A percentile compares a stretch with the other conserved stretches of the same genome.
Evolutionary conservation across 2,329 filamentous ascomycete genomes (phyloP).

Genomic region (Clarireedia sp.): DNA sequence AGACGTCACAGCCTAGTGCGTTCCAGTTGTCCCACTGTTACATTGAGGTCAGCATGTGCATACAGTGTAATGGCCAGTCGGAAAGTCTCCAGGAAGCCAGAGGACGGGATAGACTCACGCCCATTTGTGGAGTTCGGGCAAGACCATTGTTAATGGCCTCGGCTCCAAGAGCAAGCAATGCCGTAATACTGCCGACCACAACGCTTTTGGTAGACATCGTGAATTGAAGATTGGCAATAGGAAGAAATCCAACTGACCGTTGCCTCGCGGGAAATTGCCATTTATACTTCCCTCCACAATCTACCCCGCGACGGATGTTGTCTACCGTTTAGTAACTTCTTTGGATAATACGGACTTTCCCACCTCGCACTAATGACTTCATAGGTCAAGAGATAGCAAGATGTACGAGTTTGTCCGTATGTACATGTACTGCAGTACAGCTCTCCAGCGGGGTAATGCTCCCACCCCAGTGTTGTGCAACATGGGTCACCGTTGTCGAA

Average conservation of each 20-base stretch:
- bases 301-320: not conserved
- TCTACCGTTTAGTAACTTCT: not conserved
- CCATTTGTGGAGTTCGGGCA: constrained; percentile 35
- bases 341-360: not conserved
- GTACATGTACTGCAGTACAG: too few relatives aligned
- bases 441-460: constrained; percentile 1
- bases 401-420: not conserved
- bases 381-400: not conserved
- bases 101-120: constrained; percentile 12
- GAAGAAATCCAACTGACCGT: not conserved
- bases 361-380: not conserved
- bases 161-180: constrained; percentile 14
- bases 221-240: not conserved
- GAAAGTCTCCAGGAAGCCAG: too few relatives aligned
- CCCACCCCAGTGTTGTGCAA: not conserved
- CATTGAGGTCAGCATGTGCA: too few relatives aligned
- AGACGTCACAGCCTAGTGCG: constrained; percentile 43
- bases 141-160: constrained; percentile 34
- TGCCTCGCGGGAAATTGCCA: not conserved
- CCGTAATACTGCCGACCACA: constrained; percentile 4
- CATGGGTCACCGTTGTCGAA: not conserved
- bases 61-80: too few relatives aligned
- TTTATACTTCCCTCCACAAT: not conserved
- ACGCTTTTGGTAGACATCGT: constrained; percentile 3
- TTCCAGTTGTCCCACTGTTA: constrained; percentile 38